phyloP scores from a whole-genome alignment of 495 filamentous ascomycete genomes.

The Niebla homalea region DNA sequence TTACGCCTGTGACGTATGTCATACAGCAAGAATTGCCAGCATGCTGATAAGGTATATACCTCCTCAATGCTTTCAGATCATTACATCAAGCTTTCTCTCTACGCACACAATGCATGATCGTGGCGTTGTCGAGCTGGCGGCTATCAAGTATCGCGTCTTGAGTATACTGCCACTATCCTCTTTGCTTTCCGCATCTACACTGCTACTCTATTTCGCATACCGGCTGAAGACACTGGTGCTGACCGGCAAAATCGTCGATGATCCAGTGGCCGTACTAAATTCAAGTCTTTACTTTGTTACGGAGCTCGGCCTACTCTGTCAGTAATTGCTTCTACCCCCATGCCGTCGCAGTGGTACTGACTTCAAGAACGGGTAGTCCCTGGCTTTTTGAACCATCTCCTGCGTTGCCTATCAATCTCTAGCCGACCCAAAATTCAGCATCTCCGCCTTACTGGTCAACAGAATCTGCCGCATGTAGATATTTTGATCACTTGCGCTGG shows the following conservation, averaged over 20 bases:
- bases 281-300: slow-evolving; percentile 1
- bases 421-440: neutral
- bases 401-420: slow-evolving; percentile 1
- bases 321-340: neutral
- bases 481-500: slow-evolving; percentile 38
- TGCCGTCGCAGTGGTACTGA: neutral
- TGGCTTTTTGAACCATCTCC: slow-evolving; percentile 2
- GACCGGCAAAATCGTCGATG: neutral
- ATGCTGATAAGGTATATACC: too few species aligned
- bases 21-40: too few species aligned
- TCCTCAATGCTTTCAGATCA: too few species aligned
- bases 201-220: slow-evolving; percentile 1
- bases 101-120: neutral
- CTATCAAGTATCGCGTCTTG: slow-evolving; percentile 1
- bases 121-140: neutral
- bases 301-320: slow-evolving; percentile 1
- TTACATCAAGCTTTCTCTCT: too few species aligned
- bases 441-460: slow-evolving; percentile 1
- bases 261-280: neutral
- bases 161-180: slow-evolving; percentile 1
- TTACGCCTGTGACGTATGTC: too few species aligned
- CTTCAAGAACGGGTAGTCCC: neutral
- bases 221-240: neutral
- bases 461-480: slow-evolving; percentile 24
- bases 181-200: neutral